These are phyloP conservation scores for Moniliophthora roreri DNA, from an alignment of 1,284 basidiomycete species.

Conservation along the genomic window DNA sequence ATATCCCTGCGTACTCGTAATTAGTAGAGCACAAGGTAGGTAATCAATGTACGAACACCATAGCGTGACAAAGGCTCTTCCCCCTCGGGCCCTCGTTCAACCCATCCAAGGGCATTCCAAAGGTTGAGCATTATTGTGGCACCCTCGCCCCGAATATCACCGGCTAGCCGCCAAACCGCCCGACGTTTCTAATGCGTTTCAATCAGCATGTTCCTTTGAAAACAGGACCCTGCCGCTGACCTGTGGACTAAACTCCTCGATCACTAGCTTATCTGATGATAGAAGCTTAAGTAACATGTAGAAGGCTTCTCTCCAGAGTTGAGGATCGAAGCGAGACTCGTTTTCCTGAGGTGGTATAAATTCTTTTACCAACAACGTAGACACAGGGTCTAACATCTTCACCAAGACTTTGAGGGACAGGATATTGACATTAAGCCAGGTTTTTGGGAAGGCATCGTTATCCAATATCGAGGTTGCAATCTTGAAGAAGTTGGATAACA, in stretches of 20 bases:
- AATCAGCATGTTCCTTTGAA: slow-evolving; percentile 4
- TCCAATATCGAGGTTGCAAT: slow-evolving; percentile 82
- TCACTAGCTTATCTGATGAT: slow-evolving; percentile 87
- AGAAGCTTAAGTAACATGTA: slow-evolving; percentile 83
- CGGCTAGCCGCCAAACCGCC: slow-evolving; percentile 93
- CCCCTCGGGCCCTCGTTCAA: slow-evolving; percentile 51
- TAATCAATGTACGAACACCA: slow-evolving; percentile 47
- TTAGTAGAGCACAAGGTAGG: slow-evolving; percentile 2
- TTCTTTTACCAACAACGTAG: slow-evolving; percentile 73
- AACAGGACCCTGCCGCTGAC: slow-evolving; percentile 36
- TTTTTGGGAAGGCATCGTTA: slow-evolving; percentile 87
- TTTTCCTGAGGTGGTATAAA: slow-evolving; percentile 77
- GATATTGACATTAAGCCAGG: slow-evolving; percentile 93
- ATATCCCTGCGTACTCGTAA: slow-evolving; percentile 56
- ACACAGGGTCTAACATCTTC: slow-evolving; percentile 85
- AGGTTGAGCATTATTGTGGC: slow-evolving; percentile 80
- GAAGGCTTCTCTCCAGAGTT: slow-evolving; percentile 83
- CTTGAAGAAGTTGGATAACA: slow-evolving; percentile 81
- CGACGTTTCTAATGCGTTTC: slow-evolving; percentile 73
- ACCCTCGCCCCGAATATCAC: slow-evolving; percentile 92
- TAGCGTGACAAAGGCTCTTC: slow-evolving; percentile 54
- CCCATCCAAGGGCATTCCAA: slow-evolving; percentile 88
- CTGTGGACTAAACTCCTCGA: slow-evolving; percentile 93
- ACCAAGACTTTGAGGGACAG: slow-evolving; percentile 87
- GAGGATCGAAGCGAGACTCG: slow-evolving; percentile 70